Evolutionary conservation across 768 basidiomycete species (phyloP).

Genomic region (Russula dissimulans): DNA sequence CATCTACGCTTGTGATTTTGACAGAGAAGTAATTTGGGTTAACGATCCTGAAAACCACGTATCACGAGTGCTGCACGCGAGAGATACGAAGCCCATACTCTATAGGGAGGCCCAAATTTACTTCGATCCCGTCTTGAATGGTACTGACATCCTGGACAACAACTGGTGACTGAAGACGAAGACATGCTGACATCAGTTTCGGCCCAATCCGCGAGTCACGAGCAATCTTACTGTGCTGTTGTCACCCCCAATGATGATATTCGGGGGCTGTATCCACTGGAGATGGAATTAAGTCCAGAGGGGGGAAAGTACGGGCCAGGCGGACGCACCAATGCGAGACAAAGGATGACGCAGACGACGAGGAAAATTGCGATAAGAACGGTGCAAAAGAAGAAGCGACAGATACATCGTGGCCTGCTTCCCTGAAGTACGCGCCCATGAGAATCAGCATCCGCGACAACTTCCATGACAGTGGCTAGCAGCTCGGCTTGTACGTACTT

Average conservation of each 20-base stretch:
- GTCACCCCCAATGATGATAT: constrained; percentile 47
- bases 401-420: constrained; percentile 49
- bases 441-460: neutral
- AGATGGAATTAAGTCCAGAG: neutral
- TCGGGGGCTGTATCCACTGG: constrained; percentile 74
- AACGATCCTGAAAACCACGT: constrained; percentile 41
- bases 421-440: constrained; percentile 43
- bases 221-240: constrained; percentile 29
- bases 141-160: neutral
- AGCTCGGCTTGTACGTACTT: constrained; percentile 3
- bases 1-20: constrained; percentile 52
- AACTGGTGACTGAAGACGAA: neutral
- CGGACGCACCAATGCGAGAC: constrained; percentile 54
- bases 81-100: constrained; percentile 13
- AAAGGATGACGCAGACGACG: constrained; percentile 52
- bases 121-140: constrained; percentile 11
- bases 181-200: neutral
- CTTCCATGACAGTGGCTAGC: neutral
- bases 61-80: constrained; percentile 7
- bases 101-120: constrained; percentile 14
- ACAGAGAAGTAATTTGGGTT: constrained; percentile 80
- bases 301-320: neutral
- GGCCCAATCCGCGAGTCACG: constrained; percentile 27
- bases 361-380: constrained; percentile 57
- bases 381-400: constrained; percentile 70